These are phyloP conservation scores for Aaosphaeria pasadenensis DNA, from an alignment of 2,329 filamentous ascomycete species.

Conservation along the genomic window DNA sequence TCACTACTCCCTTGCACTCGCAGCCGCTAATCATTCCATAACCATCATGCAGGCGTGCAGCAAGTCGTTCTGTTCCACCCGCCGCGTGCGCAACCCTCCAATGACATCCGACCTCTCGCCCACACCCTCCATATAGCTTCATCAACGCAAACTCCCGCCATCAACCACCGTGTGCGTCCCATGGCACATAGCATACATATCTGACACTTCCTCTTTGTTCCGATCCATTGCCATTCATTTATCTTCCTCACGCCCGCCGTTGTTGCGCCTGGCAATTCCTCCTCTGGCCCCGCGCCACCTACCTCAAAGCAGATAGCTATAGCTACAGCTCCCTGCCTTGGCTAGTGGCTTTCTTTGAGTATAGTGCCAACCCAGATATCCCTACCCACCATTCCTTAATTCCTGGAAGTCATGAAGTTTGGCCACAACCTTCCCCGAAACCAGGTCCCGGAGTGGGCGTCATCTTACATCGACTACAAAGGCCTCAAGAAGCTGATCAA, in stretches of 20 bases:
- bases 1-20: constrained; percentile 11
- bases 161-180: too few relatives aligned
- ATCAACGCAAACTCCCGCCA: not conserved
- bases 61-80: constrained; percentile 4
- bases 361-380: too few relatives aligned
- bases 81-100: constrained; percentile 20
- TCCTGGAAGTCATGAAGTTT: constrained; percentile 41
- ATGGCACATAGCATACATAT: too few relatives aligned
- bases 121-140: constrained; percentile 10
- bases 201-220: too few relatives aligned
- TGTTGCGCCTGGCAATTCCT: too few relatives aligned
- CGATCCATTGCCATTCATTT: too few relatives aligned
- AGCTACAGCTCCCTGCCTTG: too few relatives aligned
- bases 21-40: constrained; percentile 26
- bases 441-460: constrained; percentile 83
- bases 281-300: too few relatives aligned
- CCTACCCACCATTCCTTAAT: too few relatives aligned
- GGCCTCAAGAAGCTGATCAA: constrained; percentile 95
- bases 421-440: constrained; percentile 66
- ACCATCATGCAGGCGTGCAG: constrained; percentile 30
- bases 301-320: not conserved
- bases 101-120: constrained; percentile 14
- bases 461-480: constrained; percentile 85
- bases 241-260: too few relatives aligned
- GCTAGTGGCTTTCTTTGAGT: not conserved